These are phyloP conservation scores for Triticum timopheevii DNA, from an alignment of 176 grass and related monocot species.

Conservation along the genomic window DNA sequence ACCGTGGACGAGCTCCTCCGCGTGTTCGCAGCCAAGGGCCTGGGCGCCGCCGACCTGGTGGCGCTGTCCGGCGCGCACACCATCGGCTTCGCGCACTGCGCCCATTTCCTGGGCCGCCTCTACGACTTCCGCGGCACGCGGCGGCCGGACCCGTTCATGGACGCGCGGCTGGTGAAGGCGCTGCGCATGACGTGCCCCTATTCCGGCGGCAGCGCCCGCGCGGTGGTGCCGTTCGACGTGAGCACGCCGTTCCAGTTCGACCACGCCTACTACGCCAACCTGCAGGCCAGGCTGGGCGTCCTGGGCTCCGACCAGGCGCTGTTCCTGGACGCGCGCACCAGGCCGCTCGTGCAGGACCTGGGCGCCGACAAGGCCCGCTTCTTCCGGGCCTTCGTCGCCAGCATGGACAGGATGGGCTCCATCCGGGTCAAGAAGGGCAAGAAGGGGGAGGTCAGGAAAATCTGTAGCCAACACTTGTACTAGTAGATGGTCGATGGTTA, in stretches of 20 bases:
- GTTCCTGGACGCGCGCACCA: slow-evolving; percentile 59
- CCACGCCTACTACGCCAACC: slow-evolving; percentile 65
- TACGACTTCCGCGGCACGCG: slow-evolving; percentile 59
- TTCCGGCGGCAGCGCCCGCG: slow-evolving; percentile 53
- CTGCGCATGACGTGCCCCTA: slow-evolving; percentile 71
- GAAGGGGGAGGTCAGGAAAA: slow-evolving; percentile 77
- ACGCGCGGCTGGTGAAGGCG: slow-evolving; percentile 72
- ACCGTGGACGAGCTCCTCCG: slow-evolving; percentile 80
- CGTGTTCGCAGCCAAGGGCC: slow-evolving; percentile 71
- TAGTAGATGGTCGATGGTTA: not conserved
- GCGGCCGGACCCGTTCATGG: slow-evolving; percentile 62
- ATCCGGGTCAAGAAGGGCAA: slow-evolving; percentile 84
- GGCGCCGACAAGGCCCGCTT: slow-evolving; percentile 57
- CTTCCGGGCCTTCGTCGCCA: slow-evolving; percentile 54
- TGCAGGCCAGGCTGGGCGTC: slow-evolving; percentile 70
- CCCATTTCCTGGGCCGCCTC: slow-evolving; percentile 51
- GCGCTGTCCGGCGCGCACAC: slow-evolving; percentile 72
- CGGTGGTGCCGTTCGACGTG: slow-evolving; percentile 70
- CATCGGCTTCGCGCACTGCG: slow-evolving; percentile 87
- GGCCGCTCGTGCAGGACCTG: slow-evolving; percentile 57
- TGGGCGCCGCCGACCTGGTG: slow-evolving; percentile 42
- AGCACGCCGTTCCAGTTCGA: slow-evolving; percentile 74
- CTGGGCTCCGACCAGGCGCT: slow-evolving; percentile 84
- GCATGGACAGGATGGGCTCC: slow-evolving; percentile 81
- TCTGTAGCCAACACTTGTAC: slow-evolving; percentile 64